Base-by-base conservation (phyloP, 345 rosid species). In the Murraya paniculata region DNA sequence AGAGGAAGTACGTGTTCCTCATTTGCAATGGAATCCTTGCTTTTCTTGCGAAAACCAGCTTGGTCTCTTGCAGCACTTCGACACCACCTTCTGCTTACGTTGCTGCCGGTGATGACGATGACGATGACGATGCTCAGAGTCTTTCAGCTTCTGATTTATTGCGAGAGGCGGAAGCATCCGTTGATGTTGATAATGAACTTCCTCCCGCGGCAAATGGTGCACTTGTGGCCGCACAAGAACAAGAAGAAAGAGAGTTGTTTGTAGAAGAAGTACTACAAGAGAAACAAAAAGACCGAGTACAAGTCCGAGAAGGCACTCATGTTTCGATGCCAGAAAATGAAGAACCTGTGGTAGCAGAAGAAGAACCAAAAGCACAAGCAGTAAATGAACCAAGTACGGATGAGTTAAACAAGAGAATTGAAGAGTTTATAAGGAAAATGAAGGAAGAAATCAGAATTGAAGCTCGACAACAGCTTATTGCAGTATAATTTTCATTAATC, bases 361-460 rank as follows among this genome's bases (percentile, higher is more conserved):
- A 13, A 28, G 82, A 21, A 5, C 45, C 28, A 53, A 76, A 10
- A 31, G 68, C 19, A 28, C 76, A 4, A 58, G 73, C 60, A 55
- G 64, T 19, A 53, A 16, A 64, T 11, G 91, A 88, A 48, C 48
- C 70, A 86, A 86, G 83, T 36, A 82, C 86, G 10, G 92, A 87
- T 16, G 91, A 89, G 41, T 31, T 90, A 69, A 90, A 89, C 78
- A 82, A 75, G 76, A 86, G 78, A 67, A 19, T 90, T 22, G 94
- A 90, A 78, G 94, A 90, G 31, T 89, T 90, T 50, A 90, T 87
- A 27, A 90, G 88, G 82, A 90, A 85, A 85, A 89, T 87, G 94
- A 89, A 90, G 45, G 87, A 86, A 79, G 89, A 87, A 80, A 86
- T 90, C 55, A 82, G 91, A 84, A 89, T 84, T 68, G 90, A 85